These are phyloP conservation scores for Diplodia corticola DNA, from an alignment of 2,329 filamentous ascomycete species.

Conservation along the genomic window DNA sequence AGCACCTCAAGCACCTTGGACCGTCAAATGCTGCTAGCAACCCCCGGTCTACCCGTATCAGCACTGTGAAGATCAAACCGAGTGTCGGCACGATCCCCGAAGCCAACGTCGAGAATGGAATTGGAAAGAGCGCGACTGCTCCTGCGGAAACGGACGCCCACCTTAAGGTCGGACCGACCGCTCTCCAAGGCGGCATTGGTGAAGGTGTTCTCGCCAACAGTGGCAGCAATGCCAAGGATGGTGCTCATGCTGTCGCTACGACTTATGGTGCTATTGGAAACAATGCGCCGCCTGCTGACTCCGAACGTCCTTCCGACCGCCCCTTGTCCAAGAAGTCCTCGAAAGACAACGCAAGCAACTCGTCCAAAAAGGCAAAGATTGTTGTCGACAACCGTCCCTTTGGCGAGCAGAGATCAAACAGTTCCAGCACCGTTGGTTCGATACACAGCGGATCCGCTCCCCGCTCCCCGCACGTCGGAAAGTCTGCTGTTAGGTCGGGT, in stretches of 20 bases:
- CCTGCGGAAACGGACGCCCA: slow-evolving; percentile 36
- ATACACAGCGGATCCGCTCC: slow-evolving; percentile 31
- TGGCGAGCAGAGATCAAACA: slow-evolving; percentile 25
- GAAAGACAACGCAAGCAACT: neutral
- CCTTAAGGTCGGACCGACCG: slow-evolving; percentile 37
- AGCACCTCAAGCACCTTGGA: slow-evolving; percentile 64
- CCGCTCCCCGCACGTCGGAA: slow-evolving; percentile 35
- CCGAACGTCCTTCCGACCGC: neutral
- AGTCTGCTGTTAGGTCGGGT: slow-evolving; percentile 64
- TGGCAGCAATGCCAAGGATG: slow-evolving; percentile 60
- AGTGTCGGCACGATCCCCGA: slow-evolving; percentile 48
- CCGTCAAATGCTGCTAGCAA: slow-evolving; percentile 63
- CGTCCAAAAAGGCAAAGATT: slow-evolving; percentile 8
- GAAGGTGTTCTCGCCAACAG: slow-evolving; percentile 56
- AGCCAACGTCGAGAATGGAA: slow-evolving; percentile 37
- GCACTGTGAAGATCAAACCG: slow-evolving; percentile 66
- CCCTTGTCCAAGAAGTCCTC: neutral
- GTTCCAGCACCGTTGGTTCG: slow-evolving; percentile 36
- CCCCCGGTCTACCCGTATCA: slow-evolving; percentile 62
- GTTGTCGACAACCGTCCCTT: neutral
- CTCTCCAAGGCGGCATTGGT: slow-evolving; percentile 54
- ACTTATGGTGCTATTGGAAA: slow-evolving; percentile 46
- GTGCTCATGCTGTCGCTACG: slow-evolving; percentile 58
- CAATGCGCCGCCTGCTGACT: neutral
- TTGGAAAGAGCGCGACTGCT: slow-evolving; percentile 18